Percentiles rank a stretch among this genome's conserved stretches.
Conservation (phyloP, 2,329 filamentous ascomycete species). For the Neofusicoccum parvum region DNA sequence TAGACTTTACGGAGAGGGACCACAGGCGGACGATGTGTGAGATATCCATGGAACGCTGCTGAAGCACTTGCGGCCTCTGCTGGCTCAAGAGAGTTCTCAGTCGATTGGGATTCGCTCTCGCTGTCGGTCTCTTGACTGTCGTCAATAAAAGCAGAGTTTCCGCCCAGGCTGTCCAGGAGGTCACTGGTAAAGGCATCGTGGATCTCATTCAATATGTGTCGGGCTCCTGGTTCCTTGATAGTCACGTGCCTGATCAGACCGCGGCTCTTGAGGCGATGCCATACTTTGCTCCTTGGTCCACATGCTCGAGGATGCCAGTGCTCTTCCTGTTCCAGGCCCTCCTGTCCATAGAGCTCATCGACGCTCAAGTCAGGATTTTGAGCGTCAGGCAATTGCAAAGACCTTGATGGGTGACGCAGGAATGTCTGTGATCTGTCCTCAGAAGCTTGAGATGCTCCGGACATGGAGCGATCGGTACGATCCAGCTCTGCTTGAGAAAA, state of each 20-base stretch:
- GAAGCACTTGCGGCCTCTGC: neutral
- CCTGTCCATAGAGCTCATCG: conserved; percentile 52
- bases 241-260: conserved; percentile 68
- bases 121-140: conserved; percentile 23
- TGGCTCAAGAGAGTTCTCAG: conserved; percentile 6
- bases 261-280: conserved; percentile 72
- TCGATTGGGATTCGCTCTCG: no score
- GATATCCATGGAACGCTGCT: no score
- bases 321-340: conserved; percentile 28
- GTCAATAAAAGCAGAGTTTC: neutral
- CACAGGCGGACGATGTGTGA: conserved; percentile 57
- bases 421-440: conserved; percentile 51
- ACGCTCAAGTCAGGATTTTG: conserved; percentile 52
- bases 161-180: neutral
- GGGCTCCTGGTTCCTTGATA: conserved; percentile 64
- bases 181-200: conserved; percentile 59
- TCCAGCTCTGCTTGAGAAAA: conserved; percentile 46
- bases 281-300: conserved; percentile 62
- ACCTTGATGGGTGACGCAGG: conserved; percentile 24
- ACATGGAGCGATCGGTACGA: conserved; percentile 26
- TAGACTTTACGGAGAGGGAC: conserved; percentile 77
- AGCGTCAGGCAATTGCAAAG: conserved; percentile 22
- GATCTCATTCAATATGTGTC: conserved; percentile 68
- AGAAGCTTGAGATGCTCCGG: conserved; percentile 39
- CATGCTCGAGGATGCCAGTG: conserved; percentile 72